Evolutionary conservation across 495 filamentous ascomycete genomes (phyloP).

Genomic region (Usnea hakonensis): DNA sequence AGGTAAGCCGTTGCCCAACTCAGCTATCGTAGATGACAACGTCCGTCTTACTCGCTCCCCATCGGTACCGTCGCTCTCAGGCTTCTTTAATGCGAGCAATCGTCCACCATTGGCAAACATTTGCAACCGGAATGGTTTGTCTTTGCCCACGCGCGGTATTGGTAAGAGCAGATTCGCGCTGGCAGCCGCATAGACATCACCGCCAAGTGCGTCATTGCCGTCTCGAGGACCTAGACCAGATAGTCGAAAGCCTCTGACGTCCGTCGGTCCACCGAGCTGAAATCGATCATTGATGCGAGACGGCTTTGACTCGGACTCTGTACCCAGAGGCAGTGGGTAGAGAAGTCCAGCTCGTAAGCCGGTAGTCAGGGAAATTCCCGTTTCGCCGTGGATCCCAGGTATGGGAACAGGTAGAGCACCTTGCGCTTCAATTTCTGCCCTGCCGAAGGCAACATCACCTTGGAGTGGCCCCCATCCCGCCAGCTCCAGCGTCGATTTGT

Average conservation of each 20-base stretch:
- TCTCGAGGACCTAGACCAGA: conserved; percentile 84
- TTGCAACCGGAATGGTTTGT: conserved; percentile 81
- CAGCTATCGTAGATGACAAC: conserved; percentile 46
- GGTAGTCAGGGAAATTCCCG: conserved; percentile 65
- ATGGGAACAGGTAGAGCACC: conserved; percentile 62
- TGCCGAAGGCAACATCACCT: conserved; percentile 87
- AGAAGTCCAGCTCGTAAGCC: conserved; percentile 57
- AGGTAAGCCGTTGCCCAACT: conserved; percentile 66
- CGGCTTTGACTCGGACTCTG: conserved; percentile 43
- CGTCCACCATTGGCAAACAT: conserved; percentile 86
- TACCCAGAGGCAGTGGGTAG: conserved; percentile 51
- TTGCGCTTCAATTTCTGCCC: conserved; percentile 75
- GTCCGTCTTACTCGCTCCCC: conserved; percentile 47
- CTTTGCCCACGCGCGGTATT: conserved; percentile 65
- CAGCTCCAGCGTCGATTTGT: conserved; percentile 69
- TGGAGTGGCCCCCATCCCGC: conserved; percentile 77
- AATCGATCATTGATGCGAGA: conserved; percentile 92
- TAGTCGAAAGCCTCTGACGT: conserved; percentile 88
- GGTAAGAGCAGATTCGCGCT: conserved; percentile 78
- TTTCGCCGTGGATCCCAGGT: conserved; percentile 56
- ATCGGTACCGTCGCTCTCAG: conserved; percentile 46
- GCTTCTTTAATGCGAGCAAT: conserved; percentile 63
- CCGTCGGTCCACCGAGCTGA: conserved; percentile 85
- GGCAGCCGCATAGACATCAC: conserved; percentile 83
- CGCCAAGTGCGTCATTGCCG: conserved; percentile 74